A percentile compares a stretch with the other conserved stretches of the same genome.
Conservation (phyloP, 2,329 filamentous ascomycete genomes). For the Claviceps arundinis region DNA sequence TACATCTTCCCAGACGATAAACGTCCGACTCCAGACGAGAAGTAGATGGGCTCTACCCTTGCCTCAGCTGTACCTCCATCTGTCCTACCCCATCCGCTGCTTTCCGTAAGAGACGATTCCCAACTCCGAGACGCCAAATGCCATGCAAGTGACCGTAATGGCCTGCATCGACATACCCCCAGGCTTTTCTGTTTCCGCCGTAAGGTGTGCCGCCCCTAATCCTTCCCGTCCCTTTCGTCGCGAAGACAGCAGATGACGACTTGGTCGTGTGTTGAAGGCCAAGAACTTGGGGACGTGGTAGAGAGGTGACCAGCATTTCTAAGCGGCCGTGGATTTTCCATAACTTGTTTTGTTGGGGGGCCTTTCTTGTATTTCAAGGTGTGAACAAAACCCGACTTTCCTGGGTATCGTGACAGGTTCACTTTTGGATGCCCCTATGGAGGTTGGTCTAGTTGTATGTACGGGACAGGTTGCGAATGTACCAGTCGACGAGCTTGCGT, state of each 20-base stretch:
- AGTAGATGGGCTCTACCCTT: background rate
- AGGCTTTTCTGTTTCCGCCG: background rate
- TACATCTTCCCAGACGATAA: background rate
- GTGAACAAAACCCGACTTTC: background rate
- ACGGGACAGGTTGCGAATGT: conserved; percentile 88
- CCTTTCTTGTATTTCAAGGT: background rate
- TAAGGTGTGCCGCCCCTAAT: background rate
- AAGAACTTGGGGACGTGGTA: background rate
- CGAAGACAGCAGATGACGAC: background rate
- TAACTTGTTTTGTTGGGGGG: background rate
- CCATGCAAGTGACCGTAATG: conserved; percentile 23
- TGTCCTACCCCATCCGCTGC: background rate
- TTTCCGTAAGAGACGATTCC: conserved; percentile 10
- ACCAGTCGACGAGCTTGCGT: conserved; percentile 96
- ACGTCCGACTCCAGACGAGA: background rate
- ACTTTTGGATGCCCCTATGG: background rate
- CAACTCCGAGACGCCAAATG: conserved; percentile 29
- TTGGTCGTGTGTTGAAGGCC: background rate
- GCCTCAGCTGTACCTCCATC: background rate
- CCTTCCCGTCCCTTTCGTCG: background rate
- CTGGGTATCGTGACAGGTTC: background rate
- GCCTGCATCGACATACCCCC: conserved; percentile 14
- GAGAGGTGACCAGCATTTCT: background rate
- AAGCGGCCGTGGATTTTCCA: too few relatives aligned
- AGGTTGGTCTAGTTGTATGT: conserved; percentile 53